These are phyloP conservation scores for Geotrichum australiense DNA, from an alignment of 1,139 yeast species.

Conservation along the genomic window DNA sequence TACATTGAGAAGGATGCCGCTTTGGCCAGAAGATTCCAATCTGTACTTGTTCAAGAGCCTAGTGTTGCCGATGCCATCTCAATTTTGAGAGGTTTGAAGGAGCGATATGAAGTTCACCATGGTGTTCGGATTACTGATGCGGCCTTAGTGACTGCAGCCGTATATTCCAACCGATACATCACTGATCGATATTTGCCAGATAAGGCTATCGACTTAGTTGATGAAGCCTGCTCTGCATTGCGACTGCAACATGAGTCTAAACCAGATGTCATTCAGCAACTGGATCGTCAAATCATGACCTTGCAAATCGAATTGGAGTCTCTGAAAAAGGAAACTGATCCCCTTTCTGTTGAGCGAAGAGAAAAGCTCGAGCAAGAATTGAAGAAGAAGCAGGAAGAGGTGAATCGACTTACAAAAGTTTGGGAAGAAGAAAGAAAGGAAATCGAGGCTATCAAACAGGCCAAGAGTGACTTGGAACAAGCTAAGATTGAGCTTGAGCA, in stretches of 20 bases:
- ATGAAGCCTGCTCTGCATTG: slow-evolving; percentile 94
- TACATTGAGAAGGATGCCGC: slow-evolving; percentile 92
- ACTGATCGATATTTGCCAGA: slow-evolving; percentile 91
- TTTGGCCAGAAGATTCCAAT: slow-evolving; percentile 83
- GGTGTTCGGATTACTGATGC: slow-evolving; percentile 95
- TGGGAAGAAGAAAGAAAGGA: slow-evolving; percentile 81
- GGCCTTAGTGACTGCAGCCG: slow-evolving; percentile 91
- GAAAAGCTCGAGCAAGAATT: slow-evolving; percentile 58
- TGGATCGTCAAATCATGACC: slow-evolving; percentile 88
- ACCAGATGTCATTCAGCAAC: slow-evolving; percentile 86
- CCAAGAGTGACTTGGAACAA: slow-evolving; percentile 75
- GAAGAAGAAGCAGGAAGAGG: slow-evolving; percentile 54
- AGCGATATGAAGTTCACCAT: slow-evolving; percentile 92
- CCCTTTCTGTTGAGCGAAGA: slow-evolving; percentile 69
- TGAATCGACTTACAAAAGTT: slow-evolving; percentile 60
- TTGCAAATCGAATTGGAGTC: slow-evolving; percentile 93
- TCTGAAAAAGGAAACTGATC: slow-evolving; percentile 84
- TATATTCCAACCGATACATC: slow-evolving; percentile 81
- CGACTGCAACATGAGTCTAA: slow-evolving; percentile 93
- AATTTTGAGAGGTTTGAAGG: slow-evolving; percentile 86
- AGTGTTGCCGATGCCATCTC: slow-evolving; percentile 86
- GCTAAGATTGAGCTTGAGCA: slow-evolving; percentile 78
- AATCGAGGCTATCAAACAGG: slow-evolving; percentile 67
- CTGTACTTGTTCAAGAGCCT: slow-evolving; percentile 86
- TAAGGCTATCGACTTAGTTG: slow-evolving; percentile 92